Evolutionary conservation across 179 eudicot species (phyloP), one percentile per base, ranked within the genome.

Genomic region (Sideroxylon spinosum): DNA sequence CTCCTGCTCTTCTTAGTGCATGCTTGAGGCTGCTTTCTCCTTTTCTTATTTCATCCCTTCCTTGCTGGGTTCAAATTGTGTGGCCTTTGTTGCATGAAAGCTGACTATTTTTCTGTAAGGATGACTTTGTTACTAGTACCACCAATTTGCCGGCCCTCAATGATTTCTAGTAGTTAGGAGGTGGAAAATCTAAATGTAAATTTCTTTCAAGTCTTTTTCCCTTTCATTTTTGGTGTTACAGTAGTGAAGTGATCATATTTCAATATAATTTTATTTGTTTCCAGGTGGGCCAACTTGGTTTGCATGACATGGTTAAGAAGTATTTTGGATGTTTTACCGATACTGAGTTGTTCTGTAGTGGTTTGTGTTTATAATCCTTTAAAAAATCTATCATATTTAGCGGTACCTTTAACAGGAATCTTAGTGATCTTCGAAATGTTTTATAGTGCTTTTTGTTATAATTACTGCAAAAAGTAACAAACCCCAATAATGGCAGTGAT

Each of bases 21-120:
- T 76, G 52, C 23, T 76, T 66, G 60, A 16, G 61, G 71, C 64
- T 50, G 73, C 70, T 66, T 76, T 50, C 62, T 13, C 20, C 20
- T 48, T 66, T n/a, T 14, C 52, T 53, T 17, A 7, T 59, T 13
- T 32, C 25, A 12, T 17, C 17, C 26, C 29, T 17, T 76, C 60
- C 19, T 64, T 16, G 49, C 19, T 49, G 61, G 49, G 29, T 9
- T 46, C 23, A 19, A 25, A 7, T 5, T 60, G 29, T 19, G 12
- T 12, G 1, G 22, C 55, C 29, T 56, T 53, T 1, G 50, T 56
- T 74, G 12, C 23, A 59, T 19, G 29, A 59, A 59, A 60, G 3
- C 67, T n/a, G 49, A 32, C 5, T 22, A 67, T 6, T 0, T 9
- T 59, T 37, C 13, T 55, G 23, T 20, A 12, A 75, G 71, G 23